Conservation (phyloP, 2,329 filamentous ascomycete genomes). For the Tolypocladium nubicola region DNA sequence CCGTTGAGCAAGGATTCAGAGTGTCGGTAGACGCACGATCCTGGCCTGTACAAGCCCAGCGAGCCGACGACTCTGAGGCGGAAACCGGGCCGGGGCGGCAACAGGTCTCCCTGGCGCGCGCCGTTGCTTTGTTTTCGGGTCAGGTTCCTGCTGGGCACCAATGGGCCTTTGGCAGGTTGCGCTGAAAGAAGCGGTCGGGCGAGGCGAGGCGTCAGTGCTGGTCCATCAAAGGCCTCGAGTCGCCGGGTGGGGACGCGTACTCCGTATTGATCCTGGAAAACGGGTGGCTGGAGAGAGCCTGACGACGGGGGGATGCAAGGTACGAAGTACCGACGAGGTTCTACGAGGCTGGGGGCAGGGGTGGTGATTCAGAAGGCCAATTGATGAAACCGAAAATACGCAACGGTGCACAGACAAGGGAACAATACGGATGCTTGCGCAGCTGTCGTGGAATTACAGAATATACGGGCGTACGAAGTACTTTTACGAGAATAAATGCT, state of each 20-base stretch:
- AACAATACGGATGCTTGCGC: not conserved
- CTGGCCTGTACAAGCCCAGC: not conserved
- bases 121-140: not conserved
- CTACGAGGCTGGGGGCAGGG: not conserved
- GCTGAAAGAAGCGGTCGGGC: not conserved
- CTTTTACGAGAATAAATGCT: not conserved
- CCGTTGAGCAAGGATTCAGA: conserved; percentile 2
- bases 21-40: not conserved
- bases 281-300: not conserved
- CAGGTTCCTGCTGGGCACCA: not conserved
- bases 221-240: not conserved
- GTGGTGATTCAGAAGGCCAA: not conserved
- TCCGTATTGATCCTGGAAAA: not conserved
- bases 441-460: not conserved
- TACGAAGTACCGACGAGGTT: not conserved
- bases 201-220: too few species aligned
- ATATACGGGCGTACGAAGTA: too few species aligned
- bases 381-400: not conserved
- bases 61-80: not conserved
- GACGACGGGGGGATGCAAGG: not conserved
- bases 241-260: not conserved
- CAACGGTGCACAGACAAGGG: not conserved
- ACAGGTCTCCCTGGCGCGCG: not conserved
- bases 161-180: not conserved
- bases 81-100: not conserved